Conservation (phyloP, 345 rosid species). For the Eucalyptus sp. region DNA sequence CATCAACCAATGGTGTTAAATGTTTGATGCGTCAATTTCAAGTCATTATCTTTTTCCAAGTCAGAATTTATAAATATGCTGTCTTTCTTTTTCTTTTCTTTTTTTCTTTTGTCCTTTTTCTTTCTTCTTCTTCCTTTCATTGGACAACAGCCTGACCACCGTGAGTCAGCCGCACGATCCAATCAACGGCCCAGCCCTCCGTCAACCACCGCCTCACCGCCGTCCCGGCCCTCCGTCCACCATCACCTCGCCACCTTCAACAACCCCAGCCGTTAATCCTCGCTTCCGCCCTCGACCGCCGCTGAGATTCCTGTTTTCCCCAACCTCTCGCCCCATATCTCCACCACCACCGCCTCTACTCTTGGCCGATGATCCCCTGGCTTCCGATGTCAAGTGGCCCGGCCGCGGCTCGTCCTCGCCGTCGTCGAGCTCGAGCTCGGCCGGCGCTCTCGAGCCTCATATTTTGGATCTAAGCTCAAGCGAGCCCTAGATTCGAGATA, state of each 20-base stretch:
- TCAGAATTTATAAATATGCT: background rate
- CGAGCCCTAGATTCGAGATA: too few relatives aligned
- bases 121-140: background rate
- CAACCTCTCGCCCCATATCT: background rate
- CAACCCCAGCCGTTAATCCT: background rate
- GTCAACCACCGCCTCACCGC: background rate
- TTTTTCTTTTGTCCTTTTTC: rapidly evolving
- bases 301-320: background rate
- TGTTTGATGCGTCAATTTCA: rapidly evolving
- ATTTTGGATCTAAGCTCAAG: too few relatives aligned
- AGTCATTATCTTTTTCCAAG: background rate
- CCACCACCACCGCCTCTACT: background rate
- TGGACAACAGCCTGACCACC: rapidly evolving
- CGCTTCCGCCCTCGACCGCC: background rate
- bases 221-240: background rate
- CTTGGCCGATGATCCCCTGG: background rate
- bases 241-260: background rate
- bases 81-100: background rate
- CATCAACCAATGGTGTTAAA: background rate
- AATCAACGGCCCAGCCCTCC: background rate
- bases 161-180: background rate
- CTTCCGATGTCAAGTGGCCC: background rate
- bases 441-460: too few relatives aligned
- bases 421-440: too few relatives aligned
- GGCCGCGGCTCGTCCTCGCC: background rate